Evolutionary conservation across 2,329 filamentous ascomycete species (phyloP).

Genomic region (Lasiodiplodia sp.): DNA sequence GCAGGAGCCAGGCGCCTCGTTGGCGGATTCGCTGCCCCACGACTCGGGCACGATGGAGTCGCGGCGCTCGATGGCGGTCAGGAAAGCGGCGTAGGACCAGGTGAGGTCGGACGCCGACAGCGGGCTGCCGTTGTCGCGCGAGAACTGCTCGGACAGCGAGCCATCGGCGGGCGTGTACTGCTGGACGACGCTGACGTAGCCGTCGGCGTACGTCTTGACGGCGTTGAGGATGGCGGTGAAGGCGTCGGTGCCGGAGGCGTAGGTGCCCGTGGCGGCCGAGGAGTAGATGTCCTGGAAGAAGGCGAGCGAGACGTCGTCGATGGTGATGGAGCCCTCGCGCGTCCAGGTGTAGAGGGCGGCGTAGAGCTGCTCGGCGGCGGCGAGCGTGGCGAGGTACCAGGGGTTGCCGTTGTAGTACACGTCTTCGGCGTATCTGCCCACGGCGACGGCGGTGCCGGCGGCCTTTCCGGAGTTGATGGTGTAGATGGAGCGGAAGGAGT

Average conservation of each 20-base stretch:
- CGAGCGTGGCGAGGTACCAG: conserved; percentile 38
- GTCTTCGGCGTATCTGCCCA: conserved; percentile 55
- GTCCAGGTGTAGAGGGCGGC: conserved; percentile 29
- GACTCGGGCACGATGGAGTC: conserved; percentile 23
- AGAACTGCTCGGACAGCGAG: conserved; percentile 53
- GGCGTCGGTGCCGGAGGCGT: conserved; percentile 20
- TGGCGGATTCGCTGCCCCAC: conserved; percentile 19
- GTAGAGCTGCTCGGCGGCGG: conserved; percentile 26
- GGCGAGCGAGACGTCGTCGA: conserved; percentile 16
- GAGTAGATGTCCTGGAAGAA: conserved; percentile 27
- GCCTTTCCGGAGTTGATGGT: conserved; percentile 46
- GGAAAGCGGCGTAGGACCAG: conserved; percentile 55
- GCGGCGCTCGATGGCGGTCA: conserved; percentile 33
- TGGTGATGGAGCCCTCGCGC: conserved; percentile 18
- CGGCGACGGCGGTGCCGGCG: conserved; percentile 38
- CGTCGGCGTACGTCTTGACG: conserved; percentile 44
- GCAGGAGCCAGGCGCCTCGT: conserved; percentile 21
- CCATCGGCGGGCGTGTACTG: conserved; percentile 49
- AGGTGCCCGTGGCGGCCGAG: conserved; percentile 22
- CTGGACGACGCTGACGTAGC: conserved; percentile 50
- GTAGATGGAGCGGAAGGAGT: conserved; percentile 46
- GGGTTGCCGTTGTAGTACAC: conserved; percentile 51
- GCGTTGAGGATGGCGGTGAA: conserved; percentile 38
- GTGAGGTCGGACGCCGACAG: conserved; percentile 52
- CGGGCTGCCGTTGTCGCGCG: conserved; percentile 48